Conservation (phyloP, 768 basidiomycete species). For the Boletus patriciae region DNA sequence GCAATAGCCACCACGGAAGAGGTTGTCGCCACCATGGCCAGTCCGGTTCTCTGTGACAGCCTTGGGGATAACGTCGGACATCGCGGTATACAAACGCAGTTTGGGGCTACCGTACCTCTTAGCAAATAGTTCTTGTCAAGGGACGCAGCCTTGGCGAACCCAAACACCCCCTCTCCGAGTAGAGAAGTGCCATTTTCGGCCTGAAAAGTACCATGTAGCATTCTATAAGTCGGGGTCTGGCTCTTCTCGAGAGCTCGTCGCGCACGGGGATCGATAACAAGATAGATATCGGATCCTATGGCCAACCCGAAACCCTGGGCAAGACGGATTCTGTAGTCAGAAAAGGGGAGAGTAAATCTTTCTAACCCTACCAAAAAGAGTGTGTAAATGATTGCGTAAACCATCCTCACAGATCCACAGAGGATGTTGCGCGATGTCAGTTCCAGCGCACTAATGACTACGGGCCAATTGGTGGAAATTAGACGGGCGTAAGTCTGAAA, state of each 20-base stretch:
- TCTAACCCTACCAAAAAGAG: conserved; percentile 60
- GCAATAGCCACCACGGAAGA: conserved; percentile 80
- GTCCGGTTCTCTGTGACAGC: conserved; percentile 69
- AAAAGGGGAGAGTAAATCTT: background rate
- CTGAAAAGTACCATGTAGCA: conserved; percentile 55
- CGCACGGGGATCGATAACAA: conserved; percentile 64
- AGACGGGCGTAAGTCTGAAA: conserved; percentile 3
- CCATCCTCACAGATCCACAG: conserved; percentile 79
- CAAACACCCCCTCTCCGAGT: conserved; percentile 46
- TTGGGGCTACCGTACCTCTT: conserved; percentile 22
- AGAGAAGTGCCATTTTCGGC: conserved; percentile 49
- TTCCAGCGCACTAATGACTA: conserved; percentile 78
- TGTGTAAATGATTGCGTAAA: conserved; percentile 85
- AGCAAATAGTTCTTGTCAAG: conserved; percentile 32
- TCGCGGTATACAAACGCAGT: conserved; percentile 19
- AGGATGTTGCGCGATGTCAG: conserved; percentile 79
- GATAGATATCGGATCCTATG: conserved; percentile 79
- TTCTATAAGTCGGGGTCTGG: conserved; percentile 40
- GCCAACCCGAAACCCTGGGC: conserved; percentile 77
- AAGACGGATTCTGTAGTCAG: conserved; percentile 3
- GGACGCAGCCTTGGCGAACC: conserved; percentile 40
- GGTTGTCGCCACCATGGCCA: conserved; percentile 81
- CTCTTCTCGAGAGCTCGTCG: conserved; percentile 35
- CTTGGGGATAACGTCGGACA: conserved; percentile 41
- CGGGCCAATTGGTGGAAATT: background rate